phyloP scores from a whole-genome alignment of 2,329 filamentous ascomycete species.

The Aspergillus persii region DNA sequence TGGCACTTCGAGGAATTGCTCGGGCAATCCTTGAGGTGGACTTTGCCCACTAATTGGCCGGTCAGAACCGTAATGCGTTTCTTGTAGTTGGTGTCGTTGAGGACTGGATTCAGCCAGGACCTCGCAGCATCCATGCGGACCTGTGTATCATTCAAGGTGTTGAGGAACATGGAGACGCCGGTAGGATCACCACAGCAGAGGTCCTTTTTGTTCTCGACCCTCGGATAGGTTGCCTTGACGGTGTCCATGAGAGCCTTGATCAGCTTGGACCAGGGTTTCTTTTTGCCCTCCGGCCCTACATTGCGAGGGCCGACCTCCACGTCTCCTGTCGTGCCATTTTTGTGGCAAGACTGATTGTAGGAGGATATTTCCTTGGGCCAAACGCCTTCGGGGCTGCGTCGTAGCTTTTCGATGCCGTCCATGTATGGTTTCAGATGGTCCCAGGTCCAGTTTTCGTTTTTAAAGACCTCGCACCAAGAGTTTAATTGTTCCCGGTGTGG shows the following conservation, averaged over 20 bases:
- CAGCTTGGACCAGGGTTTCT: constrained; percentile 21
- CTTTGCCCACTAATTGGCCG: constrained; percentile 25
- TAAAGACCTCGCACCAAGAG: constrained; percentile 37
- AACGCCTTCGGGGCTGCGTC: constrained; percentile 18
- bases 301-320: constrained; percentile 21
- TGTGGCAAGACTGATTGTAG: constrained; percentile 22
- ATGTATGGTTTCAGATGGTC: constrained; percentile 49
- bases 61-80: constrained; percentile 20
- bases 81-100: constrained; percentile 13
- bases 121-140: constrained; percentile 28
- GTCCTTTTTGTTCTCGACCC: constrained; percentile 18
- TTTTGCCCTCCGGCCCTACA: constrained; percentile 8
- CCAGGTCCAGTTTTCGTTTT: constrained; percentile 48
- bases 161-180: constrained; percentile 31
- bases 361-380: constrained; percentile 22
- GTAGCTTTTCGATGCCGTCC: constrained; percentile 34
- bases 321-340: constrained; percentile 18
- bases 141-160: constrained; percentile 24
- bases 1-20: not conserved
- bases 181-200: constrained; percentile 26
- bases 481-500: constrained; percentile 26
- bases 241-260: constrained; percentile 26
- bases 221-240: not conserved
- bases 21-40: constrained; percentile 16
- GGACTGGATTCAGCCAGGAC: constrained; percentile 27